A percentile compares a stretch with the other conserved stretches of the same genome.
Evolutionary conservation across 2,329 filamentous ascomycete genomes (phyloP).

Genomic region (Penicillium rolfsii): DNA sequence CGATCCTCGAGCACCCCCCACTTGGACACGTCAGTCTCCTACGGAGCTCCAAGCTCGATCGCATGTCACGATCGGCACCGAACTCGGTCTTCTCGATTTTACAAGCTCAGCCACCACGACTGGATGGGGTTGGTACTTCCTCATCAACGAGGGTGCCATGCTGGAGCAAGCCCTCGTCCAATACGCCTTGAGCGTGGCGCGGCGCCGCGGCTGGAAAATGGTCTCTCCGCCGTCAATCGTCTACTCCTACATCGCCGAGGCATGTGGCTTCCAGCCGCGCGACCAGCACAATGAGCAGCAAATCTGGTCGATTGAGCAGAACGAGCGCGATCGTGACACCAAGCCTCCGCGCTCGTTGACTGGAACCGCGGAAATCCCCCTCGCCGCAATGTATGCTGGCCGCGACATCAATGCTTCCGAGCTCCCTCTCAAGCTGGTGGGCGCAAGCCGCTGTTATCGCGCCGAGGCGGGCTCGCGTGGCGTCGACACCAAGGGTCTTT

Average conservation of each 20-base stretch:
- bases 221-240: slow-evolving; percentile 88
- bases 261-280: slow-evolving; percentile 92
- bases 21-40: slow-evolving; percentile 33
- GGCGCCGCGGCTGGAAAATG: slow-evolving; percentile 73
- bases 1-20: slow-evolving; percentile 53
- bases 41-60: slow-evolving; percentile 54
- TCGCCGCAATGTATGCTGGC: slow-evolving; percentile 86
- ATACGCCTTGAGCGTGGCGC: slow-evolving; percentile 76
- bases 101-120: slow-evolving; percentile 75
- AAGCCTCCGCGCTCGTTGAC: slow-evolving; percentile 76
- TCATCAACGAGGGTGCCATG: slow-evolving; percentile 86
- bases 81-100: slow-evolving; percentile 92
- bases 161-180: slow-evolving; percentile 93
- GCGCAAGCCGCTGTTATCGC: slow-evolving; percentile 88
- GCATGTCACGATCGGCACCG: slow-evolving; percentile 82
- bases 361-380: slow-evolving; percentile 90
- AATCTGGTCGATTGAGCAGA: slow-evolving; percentile 77
- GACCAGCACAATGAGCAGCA: slow-evolving; percentile 91
- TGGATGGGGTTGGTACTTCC: slow-evolving; percentile 98
- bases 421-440: slow-evolving; percentile 78
- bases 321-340: slow-evolving; percentile 60
- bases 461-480: slow-evolving; percentile 92
- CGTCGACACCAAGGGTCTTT: slow-evolving; percentile 88
- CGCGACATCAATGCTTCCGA: slow-evolving; percentile 65
- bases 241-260: slow-evolving; percentile 85